Evolutionary conservation across 805 yeast genomes (phyloP).

Genomic region (Barnettozyma wickerhamii): DNA sequence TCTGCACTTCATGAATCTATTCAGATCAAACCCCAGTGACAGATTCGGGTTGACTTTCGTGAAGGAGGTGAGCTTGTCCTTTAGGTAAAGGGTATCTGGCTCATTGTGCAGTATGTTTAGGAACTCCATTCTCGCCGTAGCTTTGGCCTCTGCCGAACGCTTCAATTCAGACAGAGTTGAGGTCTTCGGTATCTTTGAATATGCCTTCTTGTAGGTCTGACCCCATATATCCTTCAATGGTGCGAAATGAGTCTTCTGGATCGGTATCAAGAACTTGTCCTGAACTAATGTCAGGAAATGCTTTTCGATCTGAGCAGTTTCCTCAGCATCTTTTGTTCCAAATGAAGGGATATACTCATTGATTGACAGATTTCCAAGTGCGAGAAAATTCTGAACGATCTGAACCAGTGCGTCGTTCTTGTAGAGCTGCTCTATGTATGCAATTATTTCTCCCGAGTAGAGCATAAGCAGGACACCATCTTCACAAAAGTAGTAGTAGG

Average conservation of each 20-base stretch:
- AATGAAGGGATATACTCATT: constrained; percentile 41
- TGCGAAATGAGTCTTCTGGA: constrained; percentile 32
- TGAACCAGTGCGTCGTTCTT: constrained; percentile 43
- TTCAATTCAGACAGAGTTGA: constrained; percentile 48
- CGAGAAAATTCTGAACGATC: constrained; percentile 64
- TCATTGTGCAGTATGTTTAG: constrained; percentile 31
- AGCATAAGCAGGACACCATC: constrained; percentile 59
- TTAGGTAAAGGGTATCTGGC: constrained; percentile 26
- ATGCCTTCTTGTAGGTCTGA: constrained; percentile 37
- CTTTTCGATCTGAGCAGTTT: constrained; percentile 28
- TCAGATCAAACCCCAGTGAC: constrained; percentile 57
- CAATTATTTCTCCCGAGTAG: constrained; percentile 74
- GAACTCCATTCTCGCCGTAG: constrained; percentile 35
- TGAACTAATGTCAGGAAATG: constrained; percentile 42
- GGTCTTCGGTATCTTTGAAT: constrained; percentile 33
- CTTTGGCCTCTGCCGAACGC: constrained; percentile 58
- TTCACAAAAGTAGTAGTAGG: constrained; percentile 58
- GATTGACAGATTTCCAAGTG: constrained; percentile 61
- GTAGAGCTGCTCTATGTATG: constrained; percentile 42
- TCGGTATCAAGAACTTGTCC: constrained; percentile 48
- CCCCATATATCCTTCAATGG: constrained; percentile 37
- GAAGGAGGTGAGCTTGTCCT: constrained; percentile 31
- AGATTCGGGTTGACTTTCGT: constrained; percentile 45
- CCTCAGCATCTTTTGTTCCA: constrained; percentile 25
- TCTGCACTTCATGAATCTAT: constrained; percentile 61